Base-by-base conservation (phyloP, 495 filamentous ascomycete species). In the Mycothermus thermophilus region DNA sequence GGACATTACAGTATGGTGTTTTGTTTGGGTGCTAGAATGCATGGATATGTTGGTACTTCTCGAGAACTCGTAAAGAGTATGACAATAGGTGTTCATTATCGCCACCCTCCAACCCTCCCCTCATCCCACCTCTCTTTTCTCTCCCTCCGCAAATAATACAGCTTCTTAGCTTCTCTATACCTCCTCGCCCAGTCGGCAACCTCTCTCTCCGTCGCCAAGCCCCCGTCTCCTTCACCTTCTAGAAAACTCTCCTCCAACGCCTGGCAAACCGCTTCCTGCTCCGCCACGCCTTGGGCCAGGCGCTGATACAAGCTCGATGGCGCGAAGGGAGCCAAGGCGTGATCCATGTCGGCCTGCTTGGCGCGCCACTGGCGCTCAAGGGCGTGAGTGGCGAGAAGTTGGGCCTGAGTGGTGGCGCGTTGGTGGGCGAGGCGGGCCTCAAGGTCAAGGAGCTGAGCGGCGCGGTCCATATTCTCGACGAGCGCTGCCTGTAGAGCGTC, bases 121-220 rank as follows among this genome's bases (percentile, higher is more conserved):
- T 93, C 87, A 63, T 94, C 86, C 88, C 88, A 94, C 49, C 88
- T 64, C 44, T 83, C 82, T 57, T 80, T 88, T 35, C 80, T 69
- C 62, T 93, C 87, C 47, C 72, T 73, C 29, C 83, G 64, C 10
- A 82, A 66, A 40, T 82, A 84, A 35, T 78, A 74, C 41, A 77
- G 57, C 42, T 79, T 80, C 51, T 77, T 80, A 27, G 78, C 78
- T 36, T 78, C 83, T 39, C 82, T 63, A 45, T 88, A 79, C 48
- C 83, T 59, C 44, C 76, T 68, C 24, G 90, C 74, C 77, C 86
- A 93, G 45, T 93, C 87, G 11, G 62, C 57, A 34, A 79, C 75
- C 62, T 93, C 87, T 53, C 79, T 69, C 61, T 90, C 84, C 26
- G 67, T 71, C 7, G 75, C 79, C 15, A 55, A 32, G 12, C 41